A percentile compares a stretch with the other conserved stretches of the same genome.
Evolutionary conservation across 352 stramenopile genomes (phyloP).

Genomic region (Phytophthora pistaciae): DNA sequence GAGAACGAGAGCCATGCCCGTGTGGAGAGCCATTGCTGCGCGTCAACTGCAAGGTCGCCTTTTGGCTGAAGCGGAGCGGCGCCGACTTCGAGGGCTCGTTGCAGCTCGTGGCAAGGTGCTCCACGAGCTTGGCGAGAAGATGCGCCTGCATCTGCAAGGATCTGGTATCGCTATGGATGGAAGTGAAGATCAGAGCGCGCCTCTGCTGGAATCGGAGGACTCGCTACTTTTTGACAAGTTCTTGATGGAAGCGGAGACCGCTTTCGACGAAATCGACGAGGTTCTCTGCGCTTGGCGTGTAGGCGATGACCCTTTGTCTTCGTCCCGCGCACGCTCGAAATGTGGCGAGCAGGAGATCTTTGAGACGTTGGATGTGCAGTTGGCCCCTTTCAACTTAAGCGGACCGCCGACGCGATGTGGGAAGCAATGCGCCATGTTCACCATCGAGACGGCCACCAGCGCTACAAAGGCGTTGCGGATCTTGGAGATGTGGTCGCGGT

Average conservation of each 20-base stretch:
- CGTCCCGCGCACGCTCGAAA: not conserved
- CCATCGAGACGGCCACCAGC: conserved; percentile 12
- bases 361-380: conserved; percentile 10
- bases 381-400: conserved; percentile 25
- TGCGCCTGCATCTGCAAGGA: conserved; percentile 10
- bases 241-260: conserved; percentile 17
- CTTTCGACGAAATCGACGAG: conserved; percentile 12
- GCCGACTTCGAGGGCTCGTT: conserved; percentile 12
- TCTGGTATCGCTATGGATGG: not conserved
- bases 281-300: conserved; percentile 10
- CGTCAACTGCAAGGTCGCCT: conserved; percentile 25
- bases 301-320: not conserved
- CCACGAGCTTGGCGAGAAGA: conserved; percentile 11
- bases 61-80: conserved; percentile 17
- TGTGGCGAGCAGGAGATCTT: conserved; percentile 2
- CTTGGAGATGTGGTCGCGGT: conserved; percentile 32
- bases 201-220: conserved; percentile 4
- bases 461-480: conserved; percentile 16
- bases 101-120: conserved; percentile 11
- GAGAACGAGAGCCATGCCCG: too few species aligned
- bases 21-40: conserved; percentile 24
- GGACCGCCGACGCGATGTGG: conserved; percentile 23
- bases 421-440: conserved; percentile 13
- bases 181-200: not conserved
- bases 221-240: conserved; percentile 24